phyloP scores from a whole-genome alignment of 2,329 filamentous ascomycete species.

The Scytalidium lignicola region DNA sequence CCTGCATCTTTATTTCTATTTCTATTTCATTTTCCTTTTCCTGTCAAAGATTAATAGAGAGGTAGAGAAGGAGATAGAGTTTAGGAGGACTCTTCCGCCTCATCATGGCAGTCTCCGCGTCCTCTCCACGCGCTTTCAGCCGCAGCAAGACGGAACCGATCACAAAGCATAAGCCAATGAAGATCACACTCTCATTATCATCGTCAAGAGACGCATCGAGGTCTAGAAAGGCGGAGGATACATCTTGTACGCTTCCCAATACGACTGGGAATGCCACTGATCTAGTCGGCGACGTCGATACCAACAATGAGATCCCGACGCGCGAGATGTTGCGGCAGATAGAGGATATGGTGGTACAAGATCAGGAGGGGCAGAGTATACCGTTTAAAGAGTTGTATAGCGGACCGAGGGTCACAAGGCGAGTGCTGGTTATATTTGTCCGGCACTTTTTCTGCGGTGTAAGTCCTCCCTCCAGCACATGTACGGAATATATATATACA shows the following conservation, averaged over 20 bases:
- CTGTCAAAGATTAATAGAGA: no score
- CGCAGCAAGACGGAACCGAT: neutral
- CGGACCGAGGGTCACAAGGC: slow-evolving; percentile 25
- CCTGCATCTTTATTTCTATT: no score
- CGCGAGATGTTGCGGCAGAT: slow-evolving; percentile 44
- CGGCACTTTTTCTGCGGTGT: slow-evolving; percentile 34
- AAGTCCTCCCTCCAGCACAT: slow-evolving; percentile 8
- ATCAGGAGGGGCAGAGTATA: slow-evolving; percentile 23
- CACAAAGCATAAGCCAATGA: neutral
- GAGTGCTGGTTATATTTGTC: slow-evolving; percentile 31
- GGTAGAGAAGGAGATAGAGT: no score
- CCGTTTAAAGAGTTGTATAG: slow-evolving; percentile 29
- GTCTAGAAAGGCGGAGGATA: neutral
- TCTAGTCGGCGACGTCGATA: slow-evolving; percentile 51
- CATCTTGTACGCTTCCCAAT: neutral
- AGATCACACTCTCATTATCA: neutral
- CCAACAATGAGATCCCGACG: slow-evolving; percentile 50
- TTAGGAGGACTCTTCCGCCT: neutral
- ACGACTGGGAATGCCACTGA: slow-evolving; percentile 34
- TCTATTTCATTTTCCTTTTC: no score
- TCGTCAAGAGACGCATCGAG: neutral
- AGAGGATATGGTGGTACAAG: slow-evolving; percentile 31
- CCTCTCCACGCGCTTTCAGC: neutral
- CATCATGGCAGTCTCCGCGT: neutral
- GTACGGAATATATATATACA: neutral